phyloP scores from a whole-genome alignment of 2,329 filamentous ascomycete species.

The Nectriaceae sp. region DNA sequence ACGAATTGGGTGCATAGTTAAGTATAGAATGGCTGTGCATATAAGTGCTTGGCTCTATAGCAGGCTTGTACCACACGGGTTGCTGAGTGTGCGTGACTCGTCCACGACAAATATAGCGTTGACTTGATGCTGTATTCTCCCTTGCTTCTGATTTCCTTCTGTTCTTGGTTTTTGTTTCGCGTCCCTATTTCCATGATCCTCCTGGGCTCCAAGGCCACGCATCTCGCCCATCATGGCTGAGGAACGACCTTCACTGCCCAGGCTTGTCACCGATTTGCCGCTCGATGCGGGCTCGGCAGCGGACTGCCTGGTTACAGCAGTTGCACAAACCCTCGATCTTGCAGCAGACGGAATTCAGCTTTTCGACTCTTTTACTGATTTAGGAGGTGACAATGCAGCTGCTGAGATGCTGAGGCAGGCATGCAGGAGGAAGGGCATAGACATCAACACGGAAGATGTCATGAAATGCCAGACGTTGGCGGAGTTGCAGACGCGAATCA shows the following conservation, averaged over 20 bases:
- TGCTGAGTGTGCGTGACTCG: too few species aligned
- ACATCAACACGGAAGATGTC: constrained; percentile 42
- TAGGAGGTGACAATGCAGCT: constrained; percentile 43
- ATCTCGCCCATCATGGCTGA: constrained; percentile 7
- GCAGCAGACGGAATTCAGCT: constrained; percentile 33
- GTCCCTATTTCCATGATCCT: too few species aligned
- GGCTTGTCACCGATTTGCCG: constrained; percentile 24
- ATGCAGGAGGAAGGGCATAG: constrained; percentile 27
- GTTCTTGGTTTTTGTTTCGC: too few species aligned
- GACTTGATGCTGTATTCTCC: too few species aligned
- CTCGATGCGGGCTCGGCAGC: constrained; percentile 20
- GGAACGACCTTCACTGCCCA: constrained; percentile 18
- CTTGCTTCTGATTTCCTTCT: too few species aligned
- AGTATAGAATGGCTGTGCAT: too few species aligned
- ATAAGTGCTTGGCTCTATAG: too few species aligned
- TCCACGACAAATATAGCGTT: too few species aligned
- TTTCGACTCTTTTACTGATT: constrained; percentile 46
- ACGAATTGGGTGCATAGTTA: too few species aligned
- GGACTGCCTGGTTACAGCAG: constrained; percentile 35
- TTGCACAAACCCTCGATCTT: constrained; percentile 40
- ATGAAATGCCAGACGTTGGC: constrained; percentile 45
- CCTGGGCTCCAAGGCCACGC: not conserved
- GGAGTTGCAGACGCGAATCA: constrained; percentile 46
- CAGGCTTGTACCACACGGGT: too few species aligned
- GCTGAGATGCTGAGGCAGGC: constrained; percentile 25